These are phyloP conservation scores for Excoecaria cochinchinensis DNA, from an alignment of 345 rosid genomes.

Conservation along the genomic window DNA sequence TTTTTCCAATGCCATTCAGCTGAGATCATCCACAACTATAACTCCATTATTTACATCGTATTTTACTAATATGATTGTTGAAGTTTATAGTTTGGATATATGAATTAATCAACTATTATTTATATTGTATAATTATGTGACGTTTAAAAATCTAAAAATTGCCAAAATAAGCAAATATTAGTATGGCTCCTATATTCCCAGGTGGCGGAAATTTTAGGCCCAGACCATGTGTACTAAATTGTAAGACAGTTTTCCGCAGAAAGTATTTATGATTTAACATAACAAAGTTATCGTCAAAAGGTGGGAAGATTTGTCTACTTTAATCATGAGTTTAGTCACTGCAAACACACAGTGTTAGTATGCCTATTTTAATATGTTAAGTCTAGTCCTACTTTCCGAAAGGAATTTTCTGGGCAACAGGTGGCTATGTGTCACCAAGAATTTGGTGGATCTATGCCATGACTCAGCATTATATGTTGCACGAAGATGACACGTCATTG, in stretches of 20 bases:
- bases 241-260: background rate
- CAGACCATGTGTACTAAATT: background rate
- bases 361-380: background rate
- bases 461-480: background rate
- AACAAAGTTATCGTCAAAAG: background rate
- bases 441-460: background rate
- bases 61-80: no score
- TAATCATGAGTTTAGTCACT: background rate
- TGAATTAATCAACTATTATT: no score
- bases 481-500: constrained; percentile 12
- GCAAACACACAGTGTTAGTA: background rate
- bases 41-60: no score
- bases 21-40: no score
- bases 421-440: background rate
- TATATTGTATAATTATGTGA: no score
- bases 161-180: no score
- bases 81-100: no score
- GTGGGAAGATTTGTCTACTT: background rate
- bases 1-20: no score
- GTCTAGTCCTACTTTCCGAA: constrained; percentile 5
- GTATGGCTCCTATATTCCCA: no score
- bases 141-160: no score
- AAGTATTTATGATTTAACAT: constrained; percentile 9
- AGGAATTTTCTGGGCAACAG: background rate
- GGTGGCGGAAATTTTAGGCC: no score